Conservation (phyloP, 2,329 filamentous ascomycete species). For the Colletotrichum sp. region DNA sequence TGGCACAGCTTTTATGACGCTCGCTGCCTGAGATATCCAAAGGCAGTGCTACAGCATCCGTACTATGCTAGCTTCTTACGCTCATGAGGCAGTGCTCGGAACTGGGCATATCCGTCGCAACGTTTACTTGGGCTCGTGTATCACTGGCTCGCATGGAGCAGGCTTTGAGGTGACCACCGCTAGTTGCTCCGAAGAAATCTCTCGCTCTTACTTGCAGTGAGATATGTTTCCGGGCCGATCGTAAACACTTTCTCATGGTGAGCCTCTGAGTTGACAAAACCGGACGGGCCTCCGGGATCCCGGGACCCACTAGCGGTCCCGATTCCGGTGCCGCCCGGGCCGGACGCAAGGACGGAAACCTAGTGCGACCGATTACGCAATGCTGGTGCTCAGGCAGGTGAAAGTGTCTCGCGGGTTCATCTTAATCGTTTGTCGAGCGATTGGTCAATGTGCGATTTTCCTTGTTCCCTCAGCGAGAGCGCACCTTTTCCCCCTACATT, state of each 20-base stretch:
- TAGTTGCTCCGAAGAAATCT: rapidly evolving
- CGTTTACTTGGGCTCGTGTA: background rate
- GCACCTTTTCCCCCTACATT: background rate
- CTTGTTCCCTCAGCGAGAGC: background rate
- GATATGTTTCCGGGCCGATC: background rate
- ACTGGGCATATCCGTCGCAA: background rate
- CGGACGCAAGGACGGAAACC: background rate
- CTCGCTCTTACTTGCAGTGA: background rate
- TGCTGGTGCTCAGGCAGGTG: background rate
- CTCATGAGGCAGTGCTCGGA: background rate
- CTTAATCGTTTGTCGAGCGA: background rate
- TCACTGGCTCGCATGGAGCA: background rate
- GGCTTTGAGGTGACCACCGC: background rate
- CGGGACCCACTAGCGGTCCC: background rate
- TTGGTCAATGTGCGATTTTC: background rate
- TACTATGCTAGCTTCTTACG: background rate
- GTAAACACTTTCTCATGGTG: background rate
- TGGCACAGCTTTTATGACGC: background rate
- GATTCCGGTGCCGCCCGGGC: background rate
- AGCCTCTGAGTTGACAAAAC: background rate
- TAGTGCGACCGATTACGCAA: background rate
- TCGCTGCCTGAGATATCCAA: background rate
- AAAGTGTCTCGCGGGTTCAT: background rate
- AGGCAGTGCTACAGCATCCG: background rate
- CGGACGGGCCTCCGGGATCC: background rate